Conservation (phyloP, 2,329 filamentous ascomycete species). For the Albophoma yamanashiensis region DNA sequence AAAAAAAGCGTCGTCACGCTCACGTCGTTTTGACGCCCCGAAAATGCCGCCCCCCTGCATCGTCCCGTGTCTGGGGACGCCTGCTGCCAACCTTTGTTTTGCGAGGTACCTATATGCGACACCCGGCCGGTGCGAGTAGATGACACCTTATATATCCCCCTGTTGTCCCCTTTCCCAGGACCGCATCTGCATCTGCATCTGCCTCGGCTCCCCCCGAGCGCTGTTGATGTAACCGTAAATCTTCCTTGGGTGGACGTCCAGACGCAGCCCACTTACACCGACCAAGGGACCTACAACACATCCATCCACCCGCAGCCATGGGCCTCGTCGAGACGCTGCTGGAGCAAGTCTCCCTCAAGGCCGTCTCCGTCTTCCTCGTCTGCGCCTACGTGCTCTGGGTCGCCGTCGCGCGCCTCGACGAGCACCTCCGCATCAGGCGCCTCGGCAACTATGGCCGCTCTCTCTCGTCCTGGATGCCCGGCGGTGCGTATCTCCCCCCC, state of each 20-base stretch:
- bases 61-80: not conserved
- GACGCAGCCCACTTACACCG: not conserved
- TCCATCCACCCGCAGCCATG: conserved; percentile 20
- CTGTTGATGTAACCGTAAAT: not conserved
- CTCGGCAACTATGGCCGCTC: conserved; percentile 31
- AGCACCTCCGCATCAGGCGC: conserved; percentile 31
- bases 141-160: not conserved
- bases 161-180: not conserved
- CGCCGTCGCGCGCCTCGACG: conserved; percentile 25
- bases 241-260: not conserved
- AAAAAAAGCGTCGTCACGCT: not conserved
- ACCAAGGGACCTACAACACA: not conserved
- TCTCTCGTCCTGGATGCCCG: conserved; percentile 28
- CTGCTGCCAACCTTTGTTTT: not conserved
- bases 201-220: not conserved
- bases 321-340: conserved; percentile 39
- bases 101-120: not conserved
- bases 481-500: conserved; percentile 26
- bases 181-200: not conserved
- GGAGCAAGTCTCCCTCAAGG: conserved; percentile 30
- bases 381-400: conserved; percentile 26
- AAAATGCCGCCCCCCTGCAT: not conserved
- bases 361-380: conserved; percentile 24
- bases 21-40: not conserved
- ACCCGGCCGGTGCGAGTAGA: not conserved